Base-by-base conservation (phyloP, 1,139 yeast species). In the Zygoascus sp. region DNA sequence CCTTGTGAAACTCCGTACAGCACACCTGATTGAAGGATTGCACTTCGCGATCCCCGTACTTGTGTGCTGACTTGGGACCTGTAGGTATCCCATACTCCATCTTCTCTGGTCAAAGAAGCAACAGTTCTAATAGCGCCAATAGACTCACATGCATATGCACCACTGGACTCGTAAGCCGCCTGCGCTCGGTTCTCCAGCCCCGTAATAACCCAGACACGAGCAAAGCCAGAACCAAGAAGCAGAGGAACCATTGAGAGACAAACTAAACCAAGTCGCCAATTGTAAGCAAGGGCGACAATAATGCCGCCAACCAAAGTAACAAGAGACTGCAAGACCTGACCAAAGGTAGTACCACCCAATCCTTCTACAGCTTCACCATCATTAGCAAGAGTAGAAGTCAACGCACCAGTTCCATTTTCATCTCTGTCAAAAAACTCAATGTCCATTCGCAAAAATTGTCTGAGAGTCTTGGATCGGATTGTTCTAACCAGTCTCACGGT, bases 321-420 rank as follows among this genome's bases (percentile, higher is more conserved):
- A 2, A 85, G 78, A 13, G 78, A 72, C 15, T 95, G 95, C 53
- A 84, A 77, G 44, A 89, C 79, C 3, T 84, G 70, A 11, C 95
- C 87, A 49, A 94, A 75, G 40, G 85, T 81, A 21, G 95, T 95
- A 61, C 92, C 97, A 35, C 94, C 84, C 35, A 88, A 75, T 58
- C 89, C 89, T 50, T 86, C 80, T 20, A 89, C 90, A 36, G 86
- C 79, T 59, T 84, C 89, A 1, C 95, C 90, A 63, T 89, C 96
- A 49, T 84, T 81, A 30, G 92, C 82, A 23, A 88, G 69, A 53
- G 95, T 73, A 2, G 95, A 81, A 22, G 89, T 84, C 60, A 89
- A 72, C 54, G 89, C 92, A 45, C 97, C 97, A 2, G 90, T 62
- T 10, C 66, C 55, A 48, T 67, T 64, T 32, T 58, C 57, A 42